Base-by-base conservation (phyloP, 805 yeast species). In the Nakazawaea ishiwadae region DNA sequence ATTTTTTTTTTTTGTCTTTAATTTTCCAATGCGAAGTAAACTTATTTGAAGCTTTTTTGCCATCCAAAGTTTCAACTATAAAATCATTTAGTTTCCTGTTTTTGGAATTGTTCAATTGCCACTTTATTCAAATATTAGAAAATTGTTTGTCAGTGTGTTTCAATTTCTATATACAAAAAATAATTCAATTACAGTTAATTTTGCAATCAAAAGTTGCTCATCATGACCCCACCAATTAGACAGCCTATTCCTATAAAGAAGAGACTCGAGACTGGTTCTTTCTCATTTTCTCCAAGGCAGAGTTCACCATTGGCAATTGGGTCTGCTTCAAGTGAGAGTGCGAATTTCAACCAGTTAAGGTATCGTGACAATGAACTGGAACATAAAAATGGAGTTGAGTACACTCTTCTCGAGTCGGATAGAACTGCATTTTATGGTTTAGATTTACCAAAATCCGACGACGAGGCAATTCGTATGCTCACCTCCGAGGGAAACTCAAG, bases 361-460 rank as follows among this genome's bases (percentile, higher is more conserved):
- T 5, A 17, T 11, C 3, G 7, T 16, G 34, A n/a, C 12, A 11
- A 18, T 15, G 30, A 37, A 31, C 20, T 4, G 6, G 14, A 28
- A 12, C 18, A 15, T 9, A 14, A 6, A 10, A 14, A n/a, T 20
- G 39, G 15, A 14, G 11, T 14, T 6, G 29, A 17, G 9, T 41
- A 31, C 19, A 7, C 28, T 8, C 10, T 40, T 3, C 46, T 49
- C 6, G 63, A 58, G 33, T 18, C 34, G 2, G 52, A 53, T 17
- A 40, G 58, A 16, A 40, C 60, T 18, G 39, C 45, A 11, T 50
- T 51, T 23, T 63, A 63, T 43, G 71, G 77, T 41, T 62, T 84
- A 30, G 86, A 90, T 2, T 62, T 81, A 4, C 82, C 85, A 1
- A 71, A 63, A 5, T 77, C 77, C 46, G 68, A 66, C 29, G 53